Evolutionary conservation across 495 filamentous ascomycete genomes (phyloP).

Genomic region (Schizothecium vesticola): DNA sequence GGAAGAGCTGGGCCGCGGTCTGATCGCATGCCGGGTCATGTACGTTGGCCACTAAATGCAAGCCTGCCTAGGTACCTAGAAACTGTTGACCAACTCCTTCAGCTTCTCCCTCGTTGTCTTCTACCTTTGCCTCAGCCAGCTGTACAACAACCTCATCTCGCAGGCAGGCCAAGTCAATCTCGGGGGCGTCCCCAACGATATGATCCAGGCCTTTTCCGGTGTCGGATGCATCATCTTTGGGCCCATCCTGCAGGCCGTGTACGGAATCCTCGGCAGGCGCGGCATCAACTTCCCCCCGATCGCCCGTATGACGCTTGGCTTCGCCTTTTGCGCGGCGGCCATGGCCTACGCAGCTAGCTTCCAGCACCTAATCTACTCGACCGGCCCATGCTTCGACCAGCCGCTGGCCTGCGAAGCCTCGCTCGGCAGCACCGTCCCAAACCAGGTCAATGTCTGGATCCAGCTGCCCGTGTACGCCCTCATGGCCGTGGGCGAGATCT

Average conservation of each 20-base stretch:
- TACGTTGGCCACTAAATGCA: slow-evolving; percentile 23
- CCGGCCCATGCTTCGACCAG: slow-evolving; percentile 46
- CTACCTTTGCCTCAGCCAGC: slow-evolving; percentile 51
- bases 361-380: slow-evolving; percentile 43
- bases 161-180: slow-evolving; percentile 50
- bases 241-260: slow-evolving; percentile 45
- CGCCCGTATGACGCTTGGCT: slow-evolving; percentile 47
- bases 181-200: slow-evolving; percentile 48
- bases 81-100: background rate
- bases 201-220: slow-evolving; percentile 27
- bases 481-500: slow-evolving; percentile 38
- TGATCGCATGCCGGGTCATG: slow-evolving; percentile 44
- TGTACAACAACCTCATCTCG: slow-evolving; percentile 40
- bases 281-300: slow-evolving; percentile 44
- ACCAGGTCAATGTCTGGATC: slow-evolving; percentile 35
- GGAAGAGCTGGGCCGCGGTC: slow-evolving; percentile 35
- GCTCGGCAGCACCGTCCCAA: slow-evolving; percentile 22
- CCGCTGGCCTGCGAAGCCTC: slow-evolving; percentile 35
- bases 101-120: slow-evolving; percentile 50
- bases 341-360: slow-evolving; percentile 48
- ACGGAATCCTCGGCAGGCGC: slow-evolving; percentile 35
- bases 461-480: slow-evolving; percentile 39
- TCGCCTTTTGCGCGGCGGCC: slow-evolving; percentile 35
- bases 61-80: background rate
- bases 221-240: slow-evolving; percentile 40